Conservation (phyloP, 2,329 filamentous ascomycete genomes). For the Hysterium pulicare region DNA sequence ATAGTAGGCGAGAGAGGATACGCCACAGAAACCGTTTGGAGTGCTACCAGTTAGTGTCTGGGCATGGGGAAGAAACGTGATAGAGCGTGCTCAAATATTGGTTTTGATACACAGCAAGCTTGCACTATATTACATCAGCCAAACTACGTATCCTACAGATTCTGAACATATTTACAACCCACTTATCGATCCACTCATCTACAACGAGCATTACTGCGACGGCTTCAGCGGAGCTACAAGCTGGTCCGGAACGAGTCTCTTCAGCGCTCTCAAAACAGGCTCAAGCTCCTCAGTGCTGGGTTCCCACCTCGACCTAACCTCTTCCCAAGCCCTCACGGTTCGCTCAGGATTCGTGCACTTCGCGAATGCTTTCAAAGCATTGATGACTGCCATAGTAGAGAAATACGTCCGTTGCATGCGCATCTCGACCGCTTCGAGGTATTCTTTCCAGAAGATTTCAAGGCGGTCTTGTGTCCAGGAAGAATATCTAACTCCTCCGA, state of each 20-base stretch:
- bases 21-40: too few species aligned
- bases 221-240: too few species aligned
- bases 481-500: constrained; percentile 64
- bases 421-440: constrained; percentile 17
- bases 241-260: constrained; percentile 17
- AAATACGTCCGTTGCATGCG: constrained; percentile 26
- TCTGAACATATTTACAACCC: too few species aligned
- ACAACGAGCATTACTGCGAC: too few species aligned
- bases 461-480: constrained; percentile 73
- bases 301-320: constrained; percentile 40
- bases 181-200: too few species aligned
- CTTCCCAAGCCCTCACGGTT: constrained; percentile 54
- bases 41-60: too few species aligned
- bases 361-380: constrained; percentile 55
- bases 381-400: constrained; percentile 21
- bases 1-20: too few species aligned
- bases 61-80: too few species aligned
- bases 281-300: constrained; percentile 34
- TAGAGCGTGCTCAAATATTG: too few species aligned
- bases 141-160: too few species aligned
- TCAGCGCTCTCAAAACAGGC: constrained; percentile 19
- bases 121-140: too few species aligned
- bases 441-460: constrained; percentile 39
- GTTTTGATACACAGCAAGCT: too few species aligned
- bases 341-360: constrained; percentile 54